These are phyloP conservation scores for Chalciporus piperatoides DNA, from an alignment of 1,284 basidiomycete species.

Conservation along the genomic window DNA sequence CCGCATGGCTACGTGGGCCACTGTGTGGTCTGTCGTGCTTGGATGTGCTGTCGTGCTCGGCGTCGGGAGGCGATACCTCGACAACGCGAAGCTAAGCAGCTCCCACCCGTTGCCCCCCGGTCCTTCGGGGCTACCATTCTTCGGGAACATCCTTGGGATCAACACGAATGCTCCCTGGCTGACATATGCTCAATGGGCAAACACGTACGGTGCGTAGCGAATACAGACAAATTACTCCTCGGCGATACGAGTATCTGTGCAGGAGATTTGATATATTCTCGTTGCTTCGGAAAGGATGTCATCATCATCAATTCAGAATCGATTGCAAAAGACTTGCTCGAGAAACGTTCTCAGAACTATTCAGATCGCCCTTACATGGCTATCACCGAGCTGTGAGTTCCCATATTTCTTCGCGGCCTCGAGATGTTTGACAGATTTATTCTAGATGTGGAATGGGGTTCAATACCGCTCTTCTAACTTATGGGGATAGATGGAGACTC, in stretches of 20 bases:
- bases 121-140: background rate
- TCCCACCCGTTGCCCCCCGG: background rate
- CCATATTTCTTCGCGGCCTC: background rate
- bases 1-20: background rate
- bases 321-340: background rate
- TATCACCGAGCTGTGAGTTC: conserved; percentile 12
- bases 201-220: conserved; percentile 9
- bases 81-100: background rate
- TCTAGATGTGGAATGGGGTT: conserved; percentile 9
- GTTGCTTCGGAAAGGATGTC: conserved; percentile 15
- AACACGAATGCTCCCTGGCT: conserved; percentile 15
- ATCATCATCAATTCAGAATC: conserved; percentile 5
- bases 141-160: conserved; percentile 3
- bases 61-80: background rate
- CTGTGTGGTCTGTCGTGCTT: background rate
- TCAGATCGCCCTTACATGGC: background rate
- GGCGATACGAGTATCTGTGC: background rate
- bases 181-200: conserved; percentile 19
- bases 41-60: background rate
- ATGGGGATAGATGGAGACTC: conserved; percentile 12
- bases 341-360: background rate
- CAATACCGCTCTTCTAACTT: background rate
- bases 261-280: conserved; percentile 16
- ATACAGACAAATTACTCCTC: background rate
- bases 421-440: background rate